Evolutionary conservation across 345 rosid species (phyloP), one percentile per base, ranked within the genome.

Genomic region (Chamaenerion angustifolium): DNA sequence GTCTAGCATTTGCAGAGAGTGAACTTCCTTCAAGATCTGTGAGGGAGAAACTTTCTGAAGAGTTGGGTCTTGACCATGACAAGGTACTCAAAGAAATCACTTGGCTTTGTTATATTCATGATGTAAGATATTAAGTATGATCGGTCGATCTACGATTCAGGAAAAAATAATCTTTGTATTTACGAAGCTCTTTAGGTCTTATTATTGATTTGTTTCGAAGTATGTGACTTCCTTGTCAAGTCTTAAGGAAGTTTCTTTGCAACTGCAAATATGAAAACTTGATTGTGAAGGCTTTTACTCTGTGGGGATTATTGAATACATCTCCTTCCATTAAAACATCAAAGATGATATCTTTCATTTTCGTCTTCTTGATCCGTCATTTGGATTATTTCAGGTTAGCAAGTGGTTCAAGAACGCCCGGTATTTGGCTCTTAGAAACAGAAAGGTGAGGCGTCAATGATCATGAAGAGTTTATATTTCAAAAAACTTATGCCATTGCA

Each of bases 381-480:
- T 21, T 61, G 53, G 64, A 58, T 55, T 60, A 60, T 65, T 71
- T 58, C 93, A 92, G 98, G 95, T 92, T 45, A 81, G 76, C 75
- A 87, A 87, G 71, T 92, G 98, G 96, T 92, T 92, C 74, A 87
- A 84, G 78, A 92, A 92, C 68, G 72, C 96, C 10, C 76, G 98
- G 18, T 92, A 87, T 63, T 49, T 76, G 65, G 93, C 98, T 25
- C 71, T 84, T 42, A 82, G 77, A 68, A 71, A 67, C 48, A 75
- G 98, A 65, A 92, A 82, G 96, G 98, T 92, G 46, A 64, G 67
- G 15, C 53, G n/a, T 17, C 42, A 50, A 21, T 50, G 47, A 41
- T 11, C 40, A 23, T 5, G 5, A 23, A 23, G 27, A 5, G 27
- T 23, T 23, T 23, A 5, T n/a, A n/a, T n/a, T n/a, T n/a, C n/a